These are phyloP conservation scores for Anethum foeniculum DNA, from an alignment of 140 eudicot genomes.

Conservation along the genomic window DNA sequence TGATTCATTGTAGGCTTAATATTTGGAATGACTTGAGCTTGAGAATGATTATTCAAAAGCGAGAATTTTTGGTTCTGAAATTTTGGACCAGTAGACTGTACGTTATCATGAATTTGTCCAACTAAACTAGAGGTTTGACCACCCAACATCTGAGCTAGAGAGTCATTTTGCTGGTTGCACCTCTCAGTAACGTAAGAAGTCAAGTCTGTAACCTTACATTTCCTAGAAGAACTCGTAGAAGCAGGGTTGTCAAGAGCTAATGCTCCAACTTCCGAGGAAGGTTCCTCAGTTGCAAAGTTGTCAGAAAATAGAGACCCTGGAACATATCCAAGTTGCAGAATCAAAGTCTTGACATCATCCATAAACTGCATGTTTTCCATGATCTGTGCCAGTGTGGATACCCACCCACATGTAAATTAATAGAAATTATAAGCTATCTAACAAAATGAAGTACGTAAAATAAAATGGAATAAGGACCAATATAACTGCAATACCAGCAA, in stretches of 20 bases:
- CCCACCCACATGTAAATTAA: not conserved
- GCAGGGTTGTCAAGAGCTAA: slow-evolving; percentile 20
- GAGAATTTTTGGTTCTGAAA: slow-evolving; percentile 17
- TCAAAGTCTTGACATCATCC: slow-evolving; percentile 56
- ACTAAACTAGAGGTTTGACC: slow-evolving; percentile 31
- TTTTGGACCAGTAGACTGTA: slow-evolving; percentile 25
- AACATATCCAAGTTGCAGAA: slow-evolving; percentile 75
- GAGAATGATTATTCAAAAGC: not conserved
- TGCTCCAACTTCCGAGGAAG: slow-evolving; percentile 19
- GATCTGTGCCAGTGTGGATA: slow-evolving; percentile 39
- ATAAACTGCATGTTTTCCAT: slow-evolving; percentile 70
- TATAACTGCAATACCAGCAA: not conserved
- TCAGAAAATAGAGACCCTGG: slow-evolving; percentile 62
- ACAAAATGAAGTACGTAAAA: not conserved
- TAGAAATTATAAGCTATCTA: not conserved
- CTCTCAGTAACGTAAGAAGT: slow-evolving; percentile 22
- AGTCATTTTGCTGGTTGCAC: slow-evolving; percentile 30
- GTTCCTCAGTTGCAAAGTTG: slow-evolving; percentile 36
- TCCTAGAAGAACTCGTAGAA: slow-evolving; percentile 27
- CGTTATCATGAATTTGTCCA: slow-evolving; percentile 21
- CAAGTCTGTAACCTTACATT: slow-evolving; percentile 17
- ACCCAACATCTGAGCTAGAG: slow-evolving; percentile 30
- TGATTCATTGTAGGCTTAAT: slow-evolving; percentile 5
- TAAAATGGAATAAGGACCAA: not conserved
- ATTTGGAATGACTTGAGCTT: slow-evolving; percentile 5